Percentiles rank a stretch among this genome's conserved stretches.
Evolutionary conservation across 768 basidiomycete species (phyloP).

Genomic region (Paxillus ammoniavirescens): DNA sequence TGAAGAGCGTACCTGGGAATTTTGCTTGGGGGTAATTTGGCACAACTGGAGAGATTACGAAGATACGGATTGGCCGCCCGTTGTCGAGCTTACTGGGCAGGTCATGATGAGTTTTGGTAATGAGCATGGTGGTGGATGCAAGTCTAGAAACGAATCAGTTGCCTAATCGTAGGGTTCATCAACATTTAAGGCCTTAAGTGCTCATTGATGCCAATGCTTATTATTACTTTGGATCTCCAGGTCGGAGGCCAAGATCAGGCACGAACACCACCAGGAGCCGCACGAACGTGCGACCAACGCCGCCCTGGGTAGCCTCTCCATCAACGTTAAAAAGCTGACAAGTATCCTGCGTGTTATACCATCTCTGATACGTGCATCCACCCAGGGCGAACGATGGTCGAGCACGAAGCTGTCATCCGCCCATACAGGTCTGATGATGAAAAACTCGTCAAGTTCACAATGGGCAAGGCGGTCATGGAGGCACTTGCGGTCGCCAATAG

Average conservation of each 20-base stretch:
- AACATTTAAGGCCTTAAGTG: too few species aligned
- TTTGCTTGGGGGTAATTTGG: conserved; percentile 86
- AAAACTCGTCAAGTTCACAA: conserved; percentile 58
- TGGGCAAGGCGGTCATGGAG: conserved; percentile 68
- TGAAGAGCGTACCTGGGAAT: conserved; percentile 65
- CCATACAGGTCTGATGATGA: conserved; percentile 49
- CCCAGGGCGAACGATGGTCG: conserved; percentile 34
- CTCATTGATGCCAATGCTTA: too few species aligned
- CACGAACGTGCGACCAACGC: too few species aligned
- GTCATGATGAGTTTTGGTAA: conserved; percentile 77
- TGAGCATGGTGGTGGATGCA: conserved; percentile 57
- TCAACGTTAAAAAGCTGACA: too few species aligned
- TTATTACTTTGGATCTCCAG: too few species aligned
- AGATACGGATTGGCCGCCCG: conserved; percentile 73
- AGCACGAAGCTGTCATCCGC: conserved; percentile 52
- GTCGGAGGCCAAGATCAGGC: too few species aligned
- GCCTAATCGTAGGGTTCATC: too few species aligned
- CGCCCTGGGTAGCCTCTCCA: too few species aligned
- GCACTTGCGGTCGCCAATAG: conserved; percentile 65
- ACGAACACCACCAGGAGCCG: too few species aligned
- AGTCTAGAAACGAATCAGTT: background rate
- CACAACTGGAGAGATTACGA: conserved; percentile 75
- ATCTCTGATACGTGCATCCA: background rate
- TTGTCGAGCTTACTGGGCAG: conserved; percentile 65
- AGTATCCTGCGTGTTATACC: too few species aligned